These are phyloP conservation scores for Saccharomycopsis fodiens DNA, from an alignment of 805 yeast genomes.

Conservation along the genomic window DNA sequence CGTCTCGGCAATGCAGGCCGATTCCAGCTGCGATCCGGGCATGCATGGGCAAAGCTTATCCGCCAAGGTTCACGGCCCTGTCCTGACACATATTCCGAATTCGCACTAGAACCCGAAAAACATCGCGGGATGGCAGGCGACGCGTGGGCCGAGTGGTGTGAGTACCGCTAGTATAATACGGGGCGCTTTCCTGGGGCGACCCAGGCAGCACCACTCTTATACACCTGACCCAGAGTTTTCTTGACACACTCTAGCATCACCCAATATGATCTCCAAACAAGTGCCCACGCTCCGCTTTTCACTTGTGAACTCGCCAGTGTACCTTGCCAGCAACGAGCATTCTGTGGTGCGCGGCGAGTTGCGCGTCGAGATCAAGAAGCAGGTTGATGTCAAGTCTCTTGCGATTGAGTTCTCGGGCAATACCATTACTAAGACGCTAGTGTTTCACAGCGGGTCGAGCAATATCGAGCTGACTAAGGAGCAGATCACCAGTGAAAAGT, in stretches of 20 bases:
- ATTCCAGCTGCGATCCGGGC: too few species aligned
- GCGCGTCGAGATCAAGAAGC: slow-evolving; percentile 2
- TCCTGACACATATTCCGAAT: too few species aligned
- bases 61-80: too few species aligned
- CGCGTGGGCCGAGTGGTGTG: too few species aligned
- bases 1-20: too few species aligned
- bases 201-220: too few species aligned
- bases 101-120: too few species aligned
- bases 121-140: too few species aligned
- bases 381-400: background rate
- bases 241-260: background rate
- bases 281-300: background rate
- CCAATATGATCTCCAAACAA: background rate
- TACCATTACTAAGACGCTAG: background rate
- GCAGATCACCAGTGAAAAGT: background rate
- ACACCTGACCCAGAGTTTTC: too few species aligned
- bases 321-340: background rate
- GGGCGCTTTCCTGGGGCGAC: too few species aligned
- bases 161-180: too few species aligned
- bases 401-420: background rate
- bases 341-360: background rate
- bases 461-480: background rate
- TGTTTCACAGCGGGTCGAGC: background rate
- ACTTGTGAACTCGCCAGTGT: background rate
- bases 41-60: too few species aligned